These are phyloP conservation scores for Auxenochlorella pyrenoidosa DNA, from an alignment of 139 green algal species.

Conservation along the genomic window DNA sequence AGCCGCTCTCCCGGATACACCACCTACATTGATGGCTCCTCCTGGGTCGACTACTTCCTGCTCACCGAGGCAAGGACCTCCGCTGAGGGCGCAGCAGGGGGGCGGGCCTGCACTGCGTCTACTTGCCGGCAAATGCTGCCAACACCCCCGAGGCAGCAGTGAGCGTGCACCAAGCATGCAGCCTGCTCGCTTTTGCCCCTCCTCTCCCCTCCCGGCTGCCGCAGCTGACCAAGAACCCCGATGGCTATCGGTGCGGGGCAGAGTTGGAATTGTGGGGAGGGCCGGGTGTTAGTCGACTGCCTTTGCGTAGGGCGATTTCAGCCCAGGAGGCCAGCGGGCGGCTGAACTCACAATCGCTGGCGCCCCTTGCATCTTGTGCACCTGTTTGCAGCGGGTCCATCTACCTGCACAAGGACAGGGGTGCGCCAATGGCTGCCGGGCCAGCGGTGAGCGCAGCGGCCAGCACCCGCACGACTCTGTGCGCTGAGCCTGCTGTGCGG, in stretches of 20 bases:
- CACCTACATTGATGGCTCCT: constrained; percentile 40
- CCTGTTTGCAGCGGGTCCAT: constrained; percentile 30
- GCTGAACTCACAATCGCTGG: not conserved
- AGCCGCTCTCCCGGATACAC: constrained; percentile 40
- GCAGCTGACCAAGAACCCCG: constrained; percentile 66
- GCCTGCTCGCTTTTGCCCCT: not conserved
- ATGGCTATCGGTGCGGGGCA: constrained; percentile 50
- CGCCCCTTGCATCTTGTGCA: not conserved
- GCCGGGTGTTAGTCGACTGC: too few relatives aligned
- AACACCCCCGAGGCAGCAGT: not conserved
- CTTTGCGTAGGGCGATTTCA: too few relatives aligned
- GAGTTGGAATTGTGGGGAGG: too few relatives aligned
- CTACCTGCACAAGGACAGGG: constrained; percentile 52
- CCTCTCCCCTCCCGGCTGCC: not conserved
- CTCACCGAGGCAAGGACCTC: constrained; percentile 25
- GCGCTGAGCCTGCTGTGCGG: too few relatives aligned
- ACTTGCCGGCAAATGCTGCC: too few relatives aligned
- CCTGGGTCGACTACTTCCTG: constrained; percentile 68
- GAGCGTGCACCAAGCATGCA: not conserved
- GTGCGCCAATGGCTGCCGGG: constrained; percentile 27
- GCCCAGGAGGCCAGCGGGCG: not conserved
- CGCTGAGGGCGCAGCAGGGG: too few relatives aligned
- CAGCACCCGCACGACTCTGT: too few relatives aligned
- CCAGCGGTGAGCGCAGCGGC: not conserved
- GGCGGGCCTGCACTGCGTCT: too few relatives aligned